Base-by-base conservation (phyloP, 768 basidiomycete species). In the Termitomyces sp. region DNA sequence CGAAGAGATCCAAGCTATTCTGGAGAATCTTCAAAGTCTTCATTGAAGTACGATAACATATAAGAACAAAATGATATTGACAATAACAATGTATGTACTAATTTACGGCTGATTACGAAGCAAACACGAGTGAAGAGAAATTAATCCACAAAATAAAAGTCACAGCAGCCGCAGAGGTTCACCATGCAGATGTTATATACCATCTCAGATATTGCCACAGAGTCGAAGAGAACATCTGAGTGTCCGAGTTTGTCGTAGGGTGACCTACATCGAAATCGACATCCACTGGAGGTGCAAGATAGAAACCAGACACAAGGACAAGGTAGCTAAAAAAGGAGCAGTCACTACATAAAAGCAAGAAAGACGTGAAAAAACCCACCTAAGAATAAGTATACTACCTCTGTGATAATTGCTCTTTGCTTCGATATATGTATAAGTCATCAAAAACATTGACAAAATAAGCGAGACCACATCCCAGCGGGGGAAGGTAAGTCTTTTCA, bases 371-470 rank as follows among this genome's bases (percentile, higher is more conserved):
- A 50, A 43, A 7, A 62, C 72, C 51, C 66, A 96, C 93, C 95
- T 95, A 54, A 98, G 79, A 58, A 98, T 89, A 50, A 99, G 86
- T 61, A 97, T 97, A 67, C 92, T 94, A 51, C 97, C 97, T 66
- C 97, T 87, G 71, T 98, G 94, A 72, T 99, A 99, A 75, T 98
- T 98, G 67, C 91, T 92, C 79, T 90, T 94, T n/a, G 95, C 95
- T 76, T 99, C 97, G 68, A 98, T 97, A 72, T 97, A 98, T 4
- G 95, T 96, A 73, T 99, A 99, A 0, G 97, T 98, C 82, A 99
- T 86, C 64, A 98, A 75, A 82, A 98, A 99, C 77, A 99, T 95
- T 0, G 95, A 93, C 49, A 99, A 83, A 66, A 98, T 91, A 70
- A 98, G 89, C 32, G 88, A 90, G 67, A 98, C 86, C 53, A 95